Evolutionary conservation across 2,329 filamentous ascomycete species (phyloP), one percentile per base, ranked within the genome.

Genomic region (Trichoderma oligosporum): DNA sequence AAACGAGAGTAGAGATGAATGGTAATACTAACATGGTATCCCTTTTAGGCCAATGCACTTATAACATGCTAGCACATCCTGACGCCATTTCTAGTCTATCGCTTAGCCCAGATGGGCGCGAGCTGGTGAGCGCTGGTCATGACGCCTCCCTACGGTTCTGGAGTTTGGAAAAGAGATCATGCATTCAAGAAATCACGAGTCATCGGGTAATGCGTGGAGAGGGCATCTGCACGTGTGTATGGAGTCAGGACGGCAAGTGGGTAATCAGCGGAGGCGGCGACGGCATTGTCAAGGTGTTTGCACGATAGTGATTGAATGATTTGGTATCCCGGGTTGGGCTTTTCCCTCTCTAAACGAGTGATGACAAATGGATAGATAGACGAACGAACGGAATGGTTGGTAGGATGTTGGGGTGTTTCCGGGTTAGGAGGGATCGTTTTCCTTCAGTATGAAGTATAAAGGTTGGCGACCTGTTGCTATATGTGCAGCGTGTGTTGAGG

Each of bases 31-130:
- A 58, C 44, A 29, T 2, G 2, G n/a, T n/a, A n/a, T n/a, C n/a
- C 8, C 8, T 22, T 8, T n/a, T 63, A 97, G 94, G 94, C 57
- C 94, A 99, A 91, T 97, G 92, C 76, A 97, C 94, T 62, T 99
- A 99, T 74, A 95, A 89, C 67, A 99, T 99, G 94, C 84, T 97
- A 59, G 94, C 94, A 5, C 94, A 99, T 66, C 91, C 94, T 0
- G 88, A 92, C 3, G 87, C 94, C 57, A 97, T 99, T 63, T 95
- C 94, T 1, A 88, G 89, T 24, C 81, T 99, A 4, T 95, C 91
- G 0, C 82, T 99, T 18, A 96, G 91, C 64, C 94, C 93, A 12
- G 93, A 97, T 68, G 92, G 93, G 44, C 86, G 88, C 58, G 94
- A 99, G 76, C 86, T 97, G 9, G 93, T 99, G 47, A 97, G 91